Conservation (phyloP, 169 alveolate genomes). For the Babesia ovata region DNA sequence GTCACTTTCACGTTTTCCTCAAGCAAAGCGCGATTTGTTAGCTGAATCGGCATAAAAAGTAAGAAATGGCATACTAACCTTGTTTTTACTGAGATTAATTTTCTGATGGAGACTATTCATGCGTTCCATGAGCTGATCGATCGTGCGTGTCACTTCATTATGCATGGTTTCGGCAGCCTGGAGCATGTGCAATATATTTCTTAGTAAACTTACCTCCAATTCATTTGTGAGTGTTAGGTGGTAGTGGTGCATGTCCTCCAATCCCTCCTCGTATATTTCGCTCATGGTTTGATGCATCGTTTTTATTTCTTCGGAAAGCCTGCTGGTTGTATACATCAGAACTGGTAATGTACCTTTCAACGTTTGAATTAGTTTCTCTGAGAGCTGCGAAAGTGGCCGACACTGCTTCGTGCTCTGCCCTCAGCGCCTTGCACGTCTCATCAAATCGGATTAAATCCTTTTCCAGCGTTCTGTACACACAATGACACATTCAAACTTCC, state of each 20-base stretch:
- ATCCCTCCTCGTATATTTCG: conserved; percentile 56
- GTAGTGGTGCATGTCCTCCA: conserved; percentile 34
- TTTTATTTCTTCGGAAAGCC: conserved; percentile 30
- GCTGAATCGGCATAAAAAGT: background rate
- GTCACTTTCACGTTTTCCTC: conserved; percentile 16
- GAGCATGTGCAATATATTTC: background rate
- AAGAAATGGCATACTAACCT: background rate
- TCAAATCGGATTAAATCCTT: conserved; percentile 39
- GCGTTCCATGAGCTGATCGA: conserved; percentile 24
- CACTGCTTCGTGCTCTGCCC: conserved; percentile 40
- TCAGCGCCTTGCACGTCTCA: conserved; percentile 43
- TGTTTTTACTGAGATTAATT: background rate
- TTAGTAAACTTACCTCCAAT: conserved; percentile 12
- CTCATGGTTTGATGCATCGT: conserved; percentile 23
- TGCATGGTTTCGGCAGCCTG: background rate
- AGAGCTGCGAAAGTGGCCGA: conserved; percentile 20
- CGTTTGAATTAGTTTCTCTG: background rate
- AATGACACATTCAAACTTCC: conserved; percentile 9
- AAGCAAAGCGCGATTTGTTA: background rate
- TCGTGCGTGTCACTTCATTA: background rate
- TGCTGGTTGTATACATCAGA: background rate
- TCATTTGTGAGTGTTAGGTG: conserved; percentile 11
- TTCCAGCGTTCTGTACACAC: conserved; percentile 17
- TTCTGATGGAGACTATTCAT: conserved; percentile 23
- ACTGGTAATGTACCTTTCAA: background rate